Evolutionary conservation across 192 early-diverging fungal genomes (phyloP), one percentile per base, ranked within the genome.

Genomic region (Entrophospora sp.): DNA sequence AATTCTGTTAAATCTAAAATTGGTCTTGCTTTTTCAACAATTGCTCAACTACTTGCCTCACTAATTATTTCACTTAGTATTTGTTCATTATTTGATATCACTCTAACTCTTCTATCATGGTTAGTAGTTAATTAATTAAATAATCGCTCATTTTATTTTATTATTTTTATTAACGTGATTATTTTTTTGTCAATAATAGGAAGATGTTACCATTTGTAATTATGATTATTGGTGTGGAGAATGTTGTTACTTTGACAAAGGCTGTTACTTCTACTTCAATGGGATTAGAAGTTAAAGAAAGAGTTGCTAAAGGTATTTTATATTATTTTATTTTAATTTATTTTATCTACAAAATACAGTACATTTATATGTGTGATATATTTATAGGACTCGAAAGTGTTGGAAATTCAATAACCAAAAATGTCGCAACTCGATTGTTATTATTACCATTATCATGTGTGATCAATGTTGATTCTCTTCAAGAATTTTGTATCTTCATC

Each of bases 1-100:
- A 83, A 87, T 67, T 69, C 87, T 9, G 86, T 91, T 25, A 91
- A 88, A 72, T 89, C 87, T 5, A 89, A 88, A 52, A 84, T 84
- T 66, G 83, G 81, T 9, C 73, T 91, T 18, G 89, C 85, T 0
- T 69, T 87, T 13, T 85, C 84, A 4, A 85, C 89, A 3, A 77
- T 91, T 0, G 71, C 82, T 20, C 80, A 83, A 53, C 80, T 86
- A 3, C 75, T 85, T 61, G 79, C 79, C 24, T 85, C 80, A 1
- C 66, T 87, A 28, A 73, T 75, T 9, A 85, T 84, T 75, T 79
- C 85, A 0, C 74, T 88, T 42, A 85, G 87, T 5, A 69, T 91
- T 31, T 86, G 80, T 36, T 71, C 75, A 0, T 64, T 80, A 13
- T 64, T 88, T 60, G 87, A 84, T 3, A 69, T 87, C 6, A 75